These are phyloP conservation scores for Chalara sp. DNA, from an alignment of 2,329 filamentous ascomycete species.

Conservation along the genomic window DNA sequence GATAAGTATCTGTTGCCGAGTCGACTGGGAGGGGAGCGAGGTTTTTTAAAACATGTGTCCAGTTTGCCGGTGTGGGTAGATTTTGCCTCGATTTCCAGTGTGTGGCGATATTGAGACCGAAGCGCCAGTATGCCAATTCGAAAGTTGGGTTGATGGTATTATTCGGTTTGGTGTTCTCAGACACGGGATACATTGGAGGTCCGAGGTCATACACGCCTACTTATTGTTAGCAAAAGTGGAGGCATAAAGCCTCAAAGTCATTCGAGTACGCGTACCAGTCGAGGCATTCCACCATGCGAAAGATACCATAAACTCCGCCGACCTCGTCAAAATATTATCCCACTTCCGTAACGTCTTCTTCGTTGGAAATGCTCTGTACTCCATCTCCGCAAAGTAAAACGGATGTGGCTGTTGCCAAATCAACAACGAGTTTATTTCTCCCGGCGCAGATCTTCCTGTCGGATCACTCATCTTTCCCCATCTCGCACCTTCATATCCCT, in stretches of 20 bases:
- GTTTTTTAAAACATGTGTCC: slow-evolving; percentile 42
- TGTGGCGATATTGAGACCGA: slow-evolving; percentile 47
- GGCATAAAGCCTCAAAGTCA: too few species aligned
- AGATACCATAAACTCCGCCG: slow-evolving; percentile 53
- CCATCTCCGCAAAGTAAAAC: slow-evolving; percentile 52
- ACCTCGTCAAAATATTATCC: slow-evolving; percentile 42
- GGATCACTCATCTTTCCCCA: slow-evolving; percentile 53
- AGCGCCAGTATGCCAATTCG: slow-evolving; percentile 54
- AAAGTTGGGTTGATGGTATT: slow-evolving; percentile 51
- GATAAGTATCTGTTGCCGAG: slow-evolving; percentile 37
- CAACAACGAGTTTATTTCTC: slow-evolving; percentile 53
- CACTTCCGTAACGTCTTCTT: slow-evolving; percentile 40
- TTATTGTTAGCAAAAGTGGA: not conserved
- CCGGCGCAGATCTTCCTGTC: slow-evolving; percentile 46
- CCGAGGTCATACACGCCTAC: slow-evolving; percentile 42
- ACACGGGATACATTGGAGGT: slow-evolving; percentile 43
- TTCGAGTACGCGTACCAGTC: slow-evolving; percentile 27
- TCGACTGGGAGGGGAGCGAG: slow-evolving; percentile 45
- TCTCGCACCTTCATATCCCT: slow-evolving; percentile 33
- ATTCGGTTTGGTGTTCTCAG: slow-evolving; percentile 53
- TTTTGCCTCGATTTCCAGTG: slow-evolving; percentile 44
- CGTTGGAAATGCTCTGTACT: slow-evolving; percentile 41
- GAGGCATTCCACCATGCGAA: slow-evolving; percentile 48
- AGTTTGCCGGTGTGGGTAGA: slow-evolving; percentile 35
- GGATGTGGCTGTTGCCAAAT: slow-evolving; percentile 59